Base-by-base conservation (phyloP, 352 stramenopile genomes). In the Phytophthora tubulina region DNA sequence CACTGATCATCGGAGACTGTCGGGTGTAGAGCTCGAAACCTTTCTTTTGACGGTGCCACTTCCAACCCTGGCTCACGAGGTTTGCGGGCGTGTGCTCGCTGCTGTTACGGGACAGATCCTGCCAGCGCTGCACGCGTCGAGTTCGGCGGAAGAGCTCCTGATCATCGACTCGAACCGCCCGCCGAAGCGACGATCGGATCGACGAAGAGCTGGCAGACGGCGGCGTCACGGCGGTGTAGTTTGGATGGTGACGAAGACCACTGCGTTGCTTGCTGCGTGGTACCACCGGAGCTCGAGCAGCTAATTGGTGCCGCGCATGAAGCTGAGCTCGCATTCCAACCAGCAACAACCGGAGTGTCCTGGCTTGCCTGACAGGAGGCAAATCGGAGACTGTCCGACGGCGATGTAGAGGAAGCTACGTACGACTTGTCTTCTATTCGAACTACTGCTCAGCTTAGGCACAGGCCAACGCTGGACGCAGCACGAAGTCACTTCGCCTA, bases 11-110 rank as follows among this genome's bases (percentile, higher is more conserved):
- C 2, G 70, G 65, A 27, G 64, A 64, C 46, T 78, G 53, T 7
- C 70, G 53, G 6, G 70, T 74, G 50, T 64, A 78, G n/a, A 78
- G 64, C 46, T 78, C 65, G 48, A 78, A 78, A 3, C 64, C 50
- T 11, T 73, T 73, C 59, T 74, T 78, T 11, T 66, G 64, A n/a
- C 64, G 45, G 7, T 53, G 59, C 52, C 64, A 70, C 1, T 52
- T 51, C 70, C 70, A 77, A 6, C 70, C 65, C 51, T 70, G 50
- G 14, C 9, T 59, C 21, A 49, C 54, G 11, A 73, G 38, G 9
- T 49, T 66, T 3, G 31, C n/a, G 2, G 53, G 9, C 3, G 57
- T 63, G 21, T 73, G 64, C 15, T 70, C 54, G 14, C 49, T 42
- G n/a, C 39, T 56, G 31, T 52, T 70, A 13, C 64, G 70, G 14